Base-by-base conservation (phyloP, 177 flowering plant species). In the Telopea speciosissima region DNA sequence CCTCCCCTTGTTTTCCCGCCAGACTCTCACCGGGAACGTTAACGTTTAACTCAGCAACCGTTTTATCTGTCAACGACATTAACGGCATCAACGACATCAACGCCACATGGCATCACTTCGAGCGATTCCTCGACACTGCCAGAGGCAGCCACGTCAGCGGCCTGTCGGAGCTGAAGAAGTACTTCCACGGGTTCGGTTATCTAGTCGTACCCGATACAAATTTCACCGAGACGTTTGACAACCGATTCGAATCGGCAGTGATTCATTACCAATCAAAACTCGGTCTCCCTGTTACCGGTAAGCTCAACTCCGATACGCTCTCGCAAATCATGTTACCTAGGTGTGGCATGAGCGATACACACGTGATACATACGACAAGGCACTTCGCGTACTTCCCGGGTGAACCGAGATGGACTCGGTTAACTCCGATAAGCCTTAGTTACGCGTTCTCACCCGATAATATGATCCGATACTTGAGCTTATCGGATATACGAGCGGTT, bases 161-260 rank as follows among this genome's bases (percentile, higher is more conserved):
- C 74, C 84, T 93, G 80, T 79, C 89, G 13, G 89, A 88, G 78
- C 88, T 93, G 36, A 93, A 91, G 74, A 73, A 72, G 13, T 93
- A 93, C 82, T 83, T 91, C 65, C 79, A 78, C 42, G 87, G 84
- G 0, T 91, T 92, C 84, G 97, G 99, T 0, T 94, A 94, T 79
- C 81, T 90, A 31, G 45, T 83, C 6, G 0, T 45, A 0, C 65
- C 78, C 49, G 73, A 67, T 5, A 42, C 71, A 3, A 77, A 82
- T 42, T 82, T 92, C 77, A 79, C 89, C 40, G 90, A 92, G 73
- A n/a, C 52, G 11, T 92, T 88, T 77, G 99, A 95, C 40, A 68
- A 60, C 21, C 54, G 73, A 0, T 73, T 95, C 67, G 88, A 85
- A 65, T 62, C 87, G n/a, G 97, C 99, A 66, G 73, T 95, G 25